Evolutionary conservation across 1,139 yeast species (phyloP), one percentile per base, ranked within the genome.

Genomic region (Kodamaea ohmeri): DNA sequence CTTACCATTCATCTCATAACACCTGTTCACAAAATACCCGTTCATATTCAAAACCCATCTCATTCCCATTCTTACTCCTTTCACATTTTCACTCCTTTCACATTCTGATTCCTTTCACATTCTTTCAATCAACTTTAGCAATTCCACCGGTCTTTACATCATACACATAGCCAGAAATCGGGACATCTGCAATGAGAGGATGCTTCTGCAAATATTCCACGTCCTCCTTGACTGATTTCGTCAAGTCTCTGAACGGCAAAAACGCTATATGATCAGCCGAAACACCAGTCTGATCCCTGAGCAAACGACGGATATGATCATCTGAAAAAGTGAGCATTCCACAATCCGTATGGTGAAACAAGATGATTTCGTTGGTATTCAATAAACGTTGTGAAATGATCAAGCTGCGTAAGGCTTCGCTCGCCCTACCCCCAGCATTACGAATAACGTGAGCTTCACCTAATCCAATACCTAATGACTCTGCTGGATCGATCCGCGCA

Each of bases 361-460:
- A 56, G 6, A 67, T 60, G 24, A 67, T 60, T 45, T 68, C 73
- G 35, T 57, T 49, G 4, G 74, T 68, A 6, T 69, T 71, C 40
- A 60, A 55, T 27, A 60, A 46, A 30, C 53, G 42, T 41, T 62
- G 66, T 9, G 72, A 67, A 36, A 68, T 68, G 12, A 67, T 60
- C 14, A 68, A 45, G 43, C 68, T 61, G 25, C 74, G 49, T 33
- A 68, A 51, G 4, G 71, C 71, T 45, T 68, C 74, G 26, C 55
- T 40, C 2, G 71, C 63, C 38, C 74, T 51, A 3, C 74, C 74
- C 14, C 74, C 74, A 7, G 74, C 74, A 46, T 68, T 68, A 45
- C 74, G 55, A 25, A 68, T 66, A 9, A 68, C 70, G 48, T 67
- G 74, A 6, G 71, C 72, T 38, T 68, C 74, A 7, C 74, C 74